A percentile compares a stretch with the other conserved stretches of the same genome.
These are phyloP conservation scores for Cudoniella acicularis DNA, from an alignment of 495 filamentous ascomycete genomes.

Conservation along the genomic window DNA sequence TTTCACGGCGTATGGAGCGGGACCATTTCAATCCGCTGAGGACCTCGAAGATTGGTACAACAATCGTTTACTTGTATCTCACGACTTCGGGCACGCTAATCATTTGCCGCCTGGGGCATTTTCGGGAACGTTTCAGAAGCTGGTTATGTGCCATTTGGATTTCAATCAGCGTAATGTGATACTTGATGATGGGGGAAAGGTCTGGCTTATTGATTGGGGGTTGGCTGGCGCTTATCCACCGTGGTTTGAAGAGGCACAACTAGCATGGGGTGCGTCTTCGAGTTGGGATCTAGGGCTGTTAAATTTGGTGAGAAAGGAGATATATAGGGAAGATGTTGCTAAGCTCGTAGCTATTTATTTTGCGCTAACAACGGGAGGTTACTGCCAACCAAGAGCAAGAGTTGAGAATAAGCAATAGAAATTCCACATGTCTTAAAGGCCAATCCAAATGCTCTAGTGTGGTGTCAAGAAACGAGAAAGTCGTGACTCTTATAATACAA, in stretches of 20 bases:
- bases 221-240: slow-evolving; percentile 11
- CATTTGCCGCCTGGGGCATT: neutral
- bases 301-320: neutral
- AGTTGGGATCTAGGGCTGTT: neutral
- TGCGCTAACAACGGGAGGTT: slow-evolving; percentile 4
- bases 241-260: slow-evolving; percentile 8
- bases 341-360: slow-evolving; percentile 2
- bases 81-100: slow-evolving; percentile 1
- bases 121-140: neutral
- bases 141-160: slow-evolving; percentile 11
- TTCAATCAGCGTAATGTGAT: slow-evolving; percentile 1
- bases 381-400: neutral
- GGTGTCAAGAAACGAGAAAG: neutral
- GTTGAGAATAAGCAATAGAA: slow-evolving; percentile 3
- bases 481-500: neutral
- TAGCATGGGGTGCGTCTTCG: neutral
- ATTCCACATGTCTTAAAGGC: neutral
- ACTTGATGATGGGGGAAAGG: slow-evolving; percentile 3
- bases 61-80: slow-evolving; percentile 12
- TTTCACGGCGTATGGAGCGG: slow-evolving; percentile 31
- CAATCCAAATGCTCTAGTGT: neutral
- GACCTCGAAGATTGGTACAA: slow-evolving; percentile 34
- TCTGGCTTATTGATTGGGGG: slow-evolving; percentile 10
- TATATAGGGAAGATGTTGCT: slow-evolving; percentile 1
- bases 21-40: slow-evolving; percentile 26